Conservation (phyloP, 2,329 filamentous ascomycete genomes). For the Ophiocordyceps unilateralis region DNA sequence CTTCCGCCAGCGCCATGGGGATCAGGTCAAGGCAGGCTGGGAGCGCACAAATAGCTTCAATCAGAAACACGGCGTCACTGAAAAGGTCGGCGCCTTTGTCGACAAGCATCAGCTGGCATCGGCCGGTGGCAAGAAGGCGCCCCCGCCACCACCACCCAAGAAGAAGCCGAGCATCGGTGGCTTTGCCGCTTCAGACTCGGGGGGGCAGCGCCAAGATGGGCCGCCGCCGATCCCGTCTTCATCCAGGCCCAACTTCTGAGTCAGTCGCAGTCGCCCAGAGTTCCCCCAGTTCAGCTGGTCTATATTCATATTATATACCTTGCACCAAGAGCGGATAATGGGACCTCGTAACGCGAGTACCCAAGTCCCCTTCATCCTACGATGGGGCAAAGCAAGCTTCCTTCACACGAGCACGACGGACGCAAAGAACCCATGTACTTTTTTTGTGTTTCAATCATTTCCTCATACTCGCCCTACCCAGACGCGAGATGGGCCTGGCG, state of each 20-base stretch:
- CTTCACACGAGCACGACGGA: not conserved
- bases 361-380: too few relatives aligned
- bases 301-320: too few relatives aligned
- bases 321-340: too few relatives aligned
- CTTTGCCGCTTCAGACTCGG: conserved; percentile 6
- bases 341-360: too few relatives aligned
- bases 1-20: conserved; percentile 53
- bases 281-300: too few relatives aligned
- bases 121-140: conserved; percentile 26
- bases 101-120: conserved; percentile 5
- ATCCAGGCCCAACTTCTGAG: conserved; percentile 29
- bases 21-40: conserved; percentile 45
- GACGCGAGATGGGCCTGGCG: not conserved
- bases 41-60: conserved; percentile 38
- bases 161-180: conserved; percentile 27
- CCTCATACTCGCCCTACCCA: not conserved
- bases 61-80: conserved; percentile 40
- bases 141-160: conserved; percentile 32
- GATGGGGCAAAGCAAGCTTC: too few relatives aligned
- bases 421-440: not conserved
- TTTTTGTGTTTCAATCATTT: not conserved
- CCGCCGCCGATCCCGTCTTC: conserved; percentile 36
- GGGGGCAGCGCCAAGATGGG: conserved; percentile 13
- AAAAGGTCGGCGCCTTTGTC: conserved; percentile 16
- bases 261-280: too few relatives aligned